These are phyloP conservation scores for Paecilomyces niveus DNA, from an alignment of 2,329 filamentous ascomycete genomes.

Conservation along the genomic window DNA sequence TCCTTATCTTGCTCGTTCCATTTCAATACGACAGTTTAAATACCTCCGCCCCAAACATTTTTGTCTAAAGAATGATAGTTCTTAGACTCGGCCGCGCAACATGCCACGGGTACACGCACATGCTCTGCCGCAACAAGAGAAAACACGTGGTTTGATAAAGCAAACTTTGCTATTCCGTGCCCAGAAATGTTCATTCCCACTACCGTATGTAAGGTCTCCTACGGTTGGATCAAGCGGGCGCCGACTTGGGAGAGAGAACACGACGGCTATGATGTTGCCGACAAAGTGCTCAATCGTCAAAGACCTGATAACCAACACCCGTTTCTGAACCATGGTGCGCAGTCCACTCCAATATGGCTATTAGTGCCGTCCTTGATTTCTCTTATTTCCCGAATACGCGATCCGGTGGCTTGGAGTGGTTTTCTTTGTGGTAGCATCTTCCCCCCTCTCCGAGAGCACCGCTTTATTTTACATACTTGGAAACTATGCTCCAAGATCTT, in stretches of 20 bases:
- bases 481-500: no score
- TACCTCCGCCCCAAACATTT: not conserved
- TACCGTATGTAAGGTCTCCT: no score
- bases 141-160: not conserved
- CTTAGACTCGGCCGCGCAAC: not conserved
- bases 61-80: not conserved
- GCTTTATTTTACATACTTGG: no score
- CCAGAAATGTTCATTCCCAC: not conserved
- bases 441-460: no score
- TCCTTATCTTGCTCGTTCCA: not conserved
- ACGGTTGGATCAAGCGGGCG: not conserved
- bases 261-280: not conserved
- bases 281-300: not conserved
- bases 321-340: not conserved
- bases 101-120: not conserved
- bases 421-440: no score
- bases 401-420: not conserved
- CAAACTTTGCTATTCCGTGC: not conserved
- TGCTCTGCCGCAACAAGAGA: not conserved
- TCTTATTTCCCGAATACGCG: not conserved
- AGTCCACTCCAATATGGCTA: not conserved
- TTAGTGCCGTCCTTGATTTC: not conserved
- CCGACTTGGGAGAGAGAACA: not conserved
- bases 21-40: not conserved
- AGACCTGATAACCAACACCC: not conserved